Base-by-base conservation (phyloP, 208 protist species). In the Strigomonas culicis region DNA sequence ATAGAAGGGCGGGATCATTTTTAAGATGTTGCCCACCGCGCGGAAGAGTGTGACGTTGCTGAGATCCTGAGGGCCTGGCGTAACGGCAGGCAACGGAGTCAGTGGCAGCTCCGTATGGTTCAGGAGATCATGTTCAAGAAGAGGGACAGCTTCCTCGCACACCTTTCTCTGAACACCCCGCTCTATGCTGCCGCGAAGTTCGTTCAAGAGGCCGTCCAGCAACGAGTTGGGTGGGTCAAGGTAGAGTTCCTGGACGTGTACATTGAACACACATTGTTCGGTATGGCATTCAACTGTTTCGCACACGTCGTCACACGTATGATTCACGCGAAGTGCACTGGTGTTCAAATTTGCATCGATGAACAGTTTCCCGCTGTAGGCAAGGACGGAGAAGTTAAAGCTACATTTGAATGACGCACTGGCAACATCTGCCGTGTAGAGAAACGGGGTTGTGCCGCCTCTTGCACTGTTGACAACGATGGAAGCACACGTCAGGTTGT, bases 31-130 rank as follows among this genome's bases (percentile, higher is more conserved):
- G 24, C 49, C 10, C 4, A 61, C 22, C 3, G 57, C 59, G 22
- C 68, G 63, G 22, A 82, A 68, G 19, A 82, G 0, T 27, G 63
- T 19, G 24, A 30, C 52, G 32, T 57, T 51, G 6, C 36, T 4
- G 13, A 84, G 59, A 13, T 43, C 36, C 1, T 30, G 63, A 2
- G 61, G 53, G 3, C 74, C 69, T 10, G 64, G 39, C 19, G 59
- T 41, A 22, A 64, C 25, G 11, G 25, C 13, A 55, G 72, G 77
- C 41, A 44, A 8, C 41, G 72, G 61, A 15, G 30, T 21, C 50
- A 30, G 34, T 21, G 66, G 61, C 41, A 58, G 60, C 2, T 53
- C 28, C 22, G 71, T 77, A 30, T 67, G 60, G 56, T 77, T 76
- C 7, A 41, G 10, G 15, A 79, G 59, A 1, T 36, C 24, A 0